Base-by-base conservation (phyloP, 1,139 yeast species). In the Yamadazyma membranifaciens region DNA sequence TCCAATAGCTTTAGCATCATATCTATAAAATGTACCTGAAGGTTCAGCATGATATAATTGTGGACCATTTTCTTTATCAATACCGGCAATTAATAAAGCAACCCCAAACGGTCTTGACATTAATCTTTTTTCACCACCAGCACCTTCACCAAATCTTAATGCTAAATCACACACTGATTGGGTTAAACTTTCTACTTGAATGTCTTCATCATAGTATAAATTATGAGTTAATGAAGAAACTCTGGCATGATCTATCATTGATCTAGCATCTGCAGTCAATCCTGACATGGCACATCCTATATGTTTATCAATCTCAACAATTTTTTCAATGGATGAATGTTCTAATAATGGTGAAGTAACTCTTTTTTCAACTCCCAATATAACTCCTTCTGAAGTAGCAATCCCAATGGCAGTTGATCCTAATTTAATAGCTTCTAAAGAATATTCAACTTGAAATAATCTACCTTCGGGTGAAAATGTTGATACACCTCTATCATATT, bases 101-200 rank as follows among this genome's bases (percentile, higher is more conserved):
- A 94, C 99, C 60, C 99, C 99, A 64, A 94, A 94, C 9, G 99
- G 99, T 68, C 99, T 82, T 4, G 97, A 88, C 99, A 94, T 94
- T 54, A 91, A 78, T 61, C 96, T 79, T 63, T 94, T 94, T 61
- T 92, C 98, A 46, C 97, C 98, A 34, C 92, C 84, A 9, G 97
- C 98, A 51, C 98, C 97, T 69, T 92, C 99, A 46, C 99, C 99
- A 56, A 94, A 94, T 60, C 98, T 78, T 54, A 94, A 74, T 2
- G 99, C 98, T 60, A 94, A 76, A 67, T 94, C 98, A 65, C 98
- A 92, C 20, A 94, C 96, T 1, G 95, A 83, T 65, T 94, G 99
- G 11, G 98, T 91, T 56, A 92, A 80, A 39, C 95, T 81, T 63
- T 94, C 98, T 30, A 92, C 95, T 44, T 87, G 86, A 56, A 92